A percentile compares a stretch with the other conserved stretches of the same genome.
phyloP scores from a whole-genome alignment of 257 asterid genomes.

The Rhazya stricta region DNA sequence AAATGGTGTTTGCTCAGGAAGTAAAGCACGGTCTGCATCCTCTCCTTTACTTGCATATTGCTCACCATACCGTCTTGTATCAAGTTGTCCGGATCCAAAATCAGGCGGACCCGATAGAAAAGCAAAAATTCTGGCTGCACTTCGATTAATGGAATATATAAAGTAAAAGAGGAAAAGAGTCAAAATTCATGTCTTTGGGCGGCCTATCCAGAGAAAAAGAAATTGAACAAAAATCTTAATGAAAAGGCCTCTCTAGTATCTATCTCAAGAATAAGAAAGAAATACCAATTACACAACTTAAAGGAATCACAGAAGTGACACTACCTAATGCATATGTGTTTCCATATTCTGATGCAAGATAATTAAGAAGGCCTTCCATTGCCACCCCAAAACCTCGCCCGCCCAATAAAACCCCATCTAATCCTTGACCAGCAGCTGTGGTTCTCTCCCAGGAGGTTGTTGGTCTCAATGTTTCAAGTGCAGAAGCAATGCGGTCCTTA shows the following conservation, averaged over 20 bases:
- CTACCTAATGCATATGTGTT: slow-evolving; percentile 91
- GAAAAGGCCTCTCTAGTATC: background rate
- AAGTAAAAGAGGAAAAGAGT: slow-evolving; percentile 4
- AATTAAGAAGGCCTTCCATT: slow-evolving; percentile 87
- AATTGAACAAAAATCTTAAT: slow-evolving; percentile 8
- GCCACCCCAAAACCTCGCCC: slow-evolving; percentile 97
- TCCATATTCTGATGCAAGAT: slow-evolving; percentile 94
- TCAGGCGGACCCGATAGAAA: slow-evolving; percentile 97
- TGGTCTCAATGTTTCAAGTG: slow-evolving; percentile 88
- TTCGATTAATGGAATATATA: slow-evolving; percentile 30
- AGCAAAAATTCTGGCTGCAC: slow-evolving; percentile 92
- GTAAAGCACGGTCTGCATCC: slow-evolving; percentile 97
- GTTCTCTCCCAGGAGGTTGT: slow-evolving; percentile 92
- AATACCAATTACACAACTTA: background rate
- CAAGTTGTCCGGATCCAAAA: slow-evolving; percentile 96
- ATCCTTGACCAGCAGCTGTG: slow-evolving; percentile 84
- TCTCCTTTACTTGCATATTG: slow-evolving; percentile 99
- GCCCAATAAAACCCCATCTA: slow-evolving; percentile 86
- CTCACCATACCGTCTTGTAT: slow-evolving; percentile 93
- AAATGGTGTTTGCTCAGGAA: slow-evolving; percentile 96
- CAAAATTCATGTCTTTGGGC: slow-evolving; percentile 2
- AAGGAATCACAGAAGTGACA: background rate
- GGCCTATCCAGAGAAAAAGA: slow-evolving; percentile 21
- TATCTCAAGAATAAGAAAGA: slow-evolving; percentile 4
- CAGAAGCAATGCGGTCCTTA: slow-evolving; percentile 79